These are phyloP conservation scores for Striga asiatica DNA, from an alignment of 257 asterid genomes.

Conservation along the genomic window DNA sequence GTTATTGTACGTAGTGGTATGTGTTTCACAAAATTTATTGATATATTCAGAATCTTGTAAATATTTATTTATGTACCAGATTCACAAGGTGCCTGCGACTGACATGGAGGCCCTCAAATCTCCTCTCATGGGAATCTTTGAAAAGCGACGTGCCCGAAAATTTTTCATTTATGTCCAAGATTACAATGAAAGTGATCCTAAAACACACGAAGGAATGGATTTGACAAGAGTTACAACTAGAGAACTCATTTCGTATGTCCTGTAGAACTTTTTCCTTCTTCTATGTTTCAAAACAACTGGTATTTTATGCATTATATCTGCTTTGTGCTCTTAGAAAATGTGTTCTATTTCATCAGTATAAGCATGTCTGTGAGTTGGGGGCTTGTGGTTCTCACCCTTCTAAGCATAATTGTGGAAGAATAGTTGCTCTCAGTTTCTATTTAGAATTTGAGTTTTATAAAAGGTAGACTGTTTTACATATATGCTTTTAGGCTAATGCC, in stretches of 20 bases:
- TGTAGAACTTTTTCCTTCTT: neutral
- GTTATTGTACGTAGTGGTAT: neutral
- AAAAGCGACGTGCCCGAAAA: conserved; percentile 79
- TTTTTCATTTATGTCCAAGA: conserved; percentile 70
- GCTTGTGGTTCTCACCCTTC: no score
- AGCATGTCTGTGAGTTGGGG: no score
- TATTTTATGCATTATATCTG: no score
- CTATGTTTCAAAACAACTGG: no score
- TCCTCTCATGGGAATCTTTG: conserved; percentile 81
- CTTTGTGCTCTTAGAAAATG: no score
- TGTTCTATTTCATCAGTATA: no score
- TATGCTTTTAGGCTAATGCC: no score
- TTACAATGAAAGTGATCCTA: conserved; percentile 57
- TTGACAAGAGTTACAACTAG: conserved; percentile 56
- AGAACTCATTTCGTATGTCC: conserved; percentile 28
- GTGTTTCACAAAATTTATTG: neutral
- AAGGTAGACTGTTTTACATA: no score
- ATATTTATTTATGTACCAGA: conserved; percentile 32
- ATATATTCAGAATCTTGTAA: conserved; percentile 1
- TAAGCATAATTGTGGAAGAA: no score
- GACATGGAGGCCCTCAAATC: conserved; percentile 83
- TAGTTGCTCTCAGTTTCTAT: no score
- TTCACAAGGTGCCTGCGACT: conserved; percentile 71
- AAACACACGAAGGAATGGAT: conserved; percentile 79
- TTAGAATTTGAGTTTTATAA: no score